These are phyloP conservation scores for Malassezia cuniculi DNA, from an alignment of 1,284 basidiomycete genomes.

Conservation along the genomic window DNA sequence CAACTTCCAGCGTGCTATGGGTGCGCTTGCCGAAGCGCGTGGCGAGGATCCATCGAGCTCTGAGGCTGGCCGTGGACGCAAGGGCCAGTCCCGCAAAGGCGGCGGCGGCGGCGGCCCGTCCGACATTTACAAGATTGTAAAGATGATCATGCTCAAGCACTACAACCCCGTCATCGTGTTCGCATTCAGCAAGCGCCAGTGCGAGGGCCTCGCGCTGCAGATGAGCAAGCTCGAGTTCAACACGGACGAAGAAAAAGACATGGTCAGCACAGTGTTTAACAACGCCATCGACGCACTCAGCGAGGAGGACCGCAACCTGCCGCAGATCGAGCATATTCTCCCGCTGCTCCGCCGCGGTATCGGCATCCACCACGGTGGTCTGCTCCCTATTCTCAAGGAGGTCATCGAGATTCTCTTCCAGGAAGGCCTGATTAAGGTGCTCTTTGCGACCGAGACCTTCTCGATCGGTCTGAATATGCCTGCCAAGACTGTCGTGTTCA, in stretches of 20 bases:
- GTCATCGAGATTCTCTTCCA: slow-evolving; percentile 99
- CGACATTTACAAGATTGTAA: slow-evolving; percentile 95
- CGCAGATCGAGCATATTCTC: slow-evolving; percentile 84
- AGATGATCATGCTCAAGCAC: slow-evolving; percentile 96
- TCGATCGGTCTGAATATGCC: slow-evolving; percentile 99
- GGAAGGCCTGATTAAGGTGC: slow-evolving; percentile 94
- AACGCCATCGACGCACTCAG: slow-evolving; percentile 85
- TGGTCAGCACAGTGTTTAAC: slow-evolving; percentile 77
- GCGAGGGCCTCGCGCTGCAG: slow-evolving; percentile 77
- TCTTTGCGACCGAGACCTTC: slow-evolving; percentile 98
- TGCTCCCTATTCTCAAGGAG: slow-evolving; percentile 93
- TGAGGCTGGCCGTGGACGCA: slow-evolving; percentile 54
- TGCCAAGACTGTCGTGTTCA: slow-evolving; percentile 98
- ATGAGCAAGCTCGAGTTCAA: slow-evolving; percentile 96
- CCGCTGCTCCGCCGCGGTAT: slow-evolving; percentile 89
- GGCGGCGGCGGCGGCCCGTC: slow-evolving; percentile 84
- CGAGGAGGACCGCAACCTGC: slow-evolving; percentile 73
- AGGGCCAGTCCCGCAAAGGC: slow-evolving; percentile 65
- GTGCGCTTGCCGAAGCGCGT: slow-evolving; percentile 61
- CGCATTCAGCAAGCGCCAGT: slow-evolving; percentile 95
- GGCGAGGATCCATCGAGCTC: slow-evolving; percentile 87
- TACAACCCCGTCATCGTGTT: slow-evolving; percentile 98
- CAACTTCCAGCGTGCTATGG: slow-evolving; percentile 97
- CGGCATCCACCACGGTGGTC: slow-evolving; percentile 94
- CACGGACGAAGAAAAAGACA: slow-evolving; percentile 77